These are phyloP conservation scores for Tulasnella sp. DNA, from an alignment of 768 basidiomycete species.

Conservation along the genomic window DNA sequence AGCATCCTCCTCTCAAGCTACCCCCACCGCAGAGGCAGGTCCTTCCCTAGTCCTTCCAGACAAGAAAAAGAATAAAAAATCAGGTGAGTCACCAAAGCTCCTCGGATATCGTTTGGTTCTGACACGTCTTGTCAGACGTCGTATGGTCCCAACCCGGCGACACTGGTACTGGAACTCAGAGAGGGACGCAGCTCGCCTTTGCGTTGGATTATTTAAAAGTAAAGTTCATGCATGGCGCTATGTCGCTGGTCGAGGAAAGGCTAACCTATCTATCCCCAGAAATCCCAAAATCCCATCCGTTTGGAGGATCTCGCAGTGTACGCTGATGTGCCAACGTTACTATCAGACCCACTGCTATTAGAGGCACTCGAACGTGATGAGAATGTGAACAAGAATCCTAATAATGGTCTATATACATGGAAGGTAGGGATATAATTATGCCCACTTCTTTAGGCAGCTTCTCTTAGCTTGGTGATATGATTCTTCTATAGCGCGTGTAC, in stretches of 20 bases:
- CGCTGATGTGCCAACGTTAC: constrained; percentile 59
- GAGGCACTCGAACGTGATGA: constrained; percentile 79
- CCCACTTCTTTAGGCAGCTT: background rate
- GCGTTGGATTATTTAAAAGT: constrained; percentile 76
- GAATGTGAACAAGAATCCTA: constrained; percentile 64
- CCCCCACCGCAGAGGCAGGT: background rate
- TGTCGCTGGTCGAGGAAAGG: too few relatives aligned
- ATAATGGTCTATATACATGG: constrained; percentile 78
- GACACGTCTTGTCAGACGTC: constrained; percentile 37
- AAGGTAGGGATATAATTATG: constrained; percentile 38
- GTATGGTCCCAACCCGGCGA: constrained; percentile 85
- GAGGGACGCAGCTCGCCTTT: constrained; percentile 80
- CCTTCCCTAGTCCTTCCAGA: background rate
- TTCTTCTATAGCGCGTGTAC: constrained; percentile 34
- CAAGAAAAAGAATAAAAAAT: constrained; percentile 9
- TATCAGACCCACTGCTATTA: constrained; percentile 42
- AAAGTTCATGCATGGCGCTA: constrained; percentile 20
- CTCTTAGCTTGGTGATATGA: constrained; percentile 25
- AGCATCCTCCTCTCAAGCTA: background rate
- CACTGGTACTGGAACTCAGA: constrained; percentile 66
- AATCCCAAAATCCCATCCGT: constrained; percentile 57
- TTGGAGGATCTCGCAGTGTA: constrained; percentile 78
- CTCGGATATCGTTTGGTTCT: background rate
- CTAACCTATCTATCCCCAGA: constrained; percentile 32
- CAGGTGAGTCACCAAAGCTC: background rate